A percentile compares a stretch with the other conserved stretches of the same genome.
phyloP scores from a whole-genome alignment of 495 filamentous ascomycete species.

The Penicillium canescens region DNA sequence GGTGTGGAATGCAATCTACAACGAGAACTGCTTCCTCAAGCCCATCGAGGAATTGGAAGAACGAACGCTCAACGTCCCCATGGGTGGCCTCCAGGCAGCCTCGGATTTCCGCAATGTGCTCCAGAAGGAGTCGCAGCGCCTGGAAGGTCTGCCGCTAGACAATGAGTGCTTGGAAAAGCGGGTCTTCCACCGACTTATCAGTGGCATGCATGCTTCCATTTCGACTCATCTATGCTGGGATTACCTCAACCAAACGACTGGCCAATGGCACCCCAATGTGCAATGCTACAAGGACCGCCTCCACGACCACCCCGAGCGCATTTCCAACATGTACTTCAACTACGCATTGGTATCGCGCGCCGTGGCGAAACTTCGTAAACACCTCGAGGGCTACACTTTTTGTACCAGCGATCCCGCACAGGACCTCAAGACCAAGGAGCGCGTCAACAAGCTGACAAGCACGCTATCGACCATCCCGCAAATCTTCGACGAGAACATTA shows the following conservation, averaged over 20 bases:
- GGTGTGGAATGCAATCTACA: conserved; percentile 96
- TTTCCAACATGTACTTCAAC: conserved; percentile 99
- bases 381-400: conserved; percentile 83
- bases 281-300: conserved; percentile 85
- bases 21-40: conserved; percentile 94
- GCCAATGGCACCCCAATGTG: conserved; percentile 90
- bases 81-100: conserved; percentile 62
- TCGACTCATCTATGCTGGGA: conserved; percentile 95
- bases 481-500: conserved; percentile 91
- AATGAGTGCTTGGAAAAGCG: conserved; percentile 97
- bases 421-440: conserved; percentile 75
- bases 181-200: conserved; percentile 92
- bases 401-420: conserved; percentile 83
- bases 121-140: conserved; percentile 67
- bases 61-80: conserved; percentile 25
- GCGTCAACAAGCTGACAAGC: conserved; percentile 69
- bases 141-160: conserved; percentile 69
- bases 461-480: conserved; percentile 63
- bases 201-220: conserved; percentile 97
- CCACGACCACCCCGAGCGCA: conserved; percentile 80
- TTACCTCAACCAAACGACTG: conserved; percentile 93
- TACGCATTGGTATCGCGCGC: conserved; percentile 91
- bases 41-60: conserved; percentile 43
- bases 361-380: conserved; percentile 84
- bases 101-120: conserved; percentile 83